Percentiles rank a stretch among this genome's conserved stretches.
phyloP scores from a whole-genome alignment of 805 yeast species.

The Candida pseudofarinosa region DNA sequence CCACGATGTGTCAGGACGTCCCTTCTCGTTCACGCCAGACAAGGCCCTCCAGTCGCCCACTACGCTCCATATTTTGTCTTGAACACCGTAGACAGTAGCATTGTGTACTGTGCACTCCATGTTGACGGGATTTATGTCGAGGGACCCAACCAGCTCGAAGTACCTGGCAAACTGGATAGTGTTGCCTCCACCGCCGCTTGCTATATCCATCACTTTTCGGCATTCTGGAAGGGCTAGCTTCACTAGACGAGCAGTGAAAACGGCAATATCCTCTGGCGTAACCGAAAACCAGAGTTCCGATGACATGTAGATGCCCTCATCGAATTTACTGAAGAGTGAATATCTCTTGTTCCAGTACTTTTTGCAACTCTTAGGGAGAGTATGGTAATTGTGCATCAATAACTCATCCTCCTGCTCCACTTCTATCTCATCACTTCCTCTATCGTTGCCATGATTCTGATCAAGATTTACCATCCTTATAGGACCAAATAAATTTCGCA shows the following conservation, averaged over 20 bases:
- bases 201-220: slow-evolving; percentile 54
- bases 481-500: not conserved
- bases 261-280: slow-evolving; percentile 76
- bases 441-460: not conserved
- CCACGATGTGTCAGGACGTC: slow-evolving; percentile 21
- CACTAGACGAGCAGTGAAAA: slow-evolving; percentile 52
- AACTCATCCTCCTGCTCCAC: slow-evolving; percentile 24
- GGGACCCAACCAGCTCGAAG: slow-evolving; percentile 55
- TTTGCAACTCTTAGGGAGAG: slow-evolving; percentile 37
- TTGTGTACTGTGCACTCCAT: slow-evolving; percentile 66
- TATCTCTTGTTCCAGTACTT: slow-evolving; percentile 66
- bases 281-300: slow-evolving; percentile 82
- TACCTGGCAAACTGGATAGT: slow-evolving; percentile 65
- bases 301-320: slow-evolving; percentile 66
- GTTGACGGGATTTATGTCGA: slow-evolving; percentile 59
- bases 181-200: slow-evolving; percentile 89
- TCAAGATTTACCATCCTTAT: not conserved
- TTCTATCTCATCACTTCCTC: not conserved
- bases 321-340: slow-evolving; percentile 56
- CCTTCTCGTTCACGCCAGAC: slow-evolving; percentile 6
- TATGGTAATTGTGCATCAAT: slow-evolving; percentile 33
- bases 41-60: slow-evolving; percentile 46
- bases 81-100: slow-evolving; percentile 57
- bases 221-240: slow-evolving; percentile 49
- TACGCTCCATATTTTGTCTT: slow-evolving; percentile 45